Evolutionary conservation across 257 asterid species (phyloP), one percentile per base, ranked within the genome.

Genomic region (Penstemon davidsonii): DNA sequence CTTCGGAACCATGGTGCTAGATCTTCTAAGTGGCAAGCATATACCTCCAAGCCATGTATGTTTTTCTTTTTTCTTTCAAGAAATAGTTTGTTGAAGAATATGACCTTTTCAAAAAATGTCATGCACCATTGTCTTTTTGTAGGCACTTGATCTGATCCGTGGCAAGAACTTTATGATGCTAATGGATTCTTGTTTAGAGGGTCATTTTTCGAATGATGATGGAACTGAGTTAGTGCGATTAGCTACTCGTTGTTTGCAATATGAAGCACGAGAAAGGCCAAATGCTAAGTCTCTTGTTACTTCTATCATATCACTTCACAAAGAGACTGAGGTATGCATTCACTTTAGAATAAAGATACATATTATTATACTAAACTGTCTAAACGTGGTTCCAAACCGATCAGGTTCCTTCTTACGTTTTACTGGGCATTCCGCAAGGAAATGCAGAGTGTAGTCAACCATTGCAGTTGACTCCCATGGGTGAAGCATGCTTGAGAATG

Each of bases 221-320:
- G 91, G 96, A 33, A 88, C 96, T 39, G 96, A 90, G 74, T 79
- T 93, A 81, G 96, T 93, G 6, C 78, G 96, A 46, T 67, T 93
- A 76, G 97, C 99, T 69, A 85, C 96, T 43, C 90, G 96, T 69
- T 93, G 99, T 86, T 78, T 93, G 86, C 96, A 93, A 66, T 90
- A 87, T 49, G 99, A 93, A 76, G 92, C 95, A 12, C 92, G 92
- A 18, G 97, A 90, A 69, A 83, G 99, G 74, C 99, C 99, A 52
- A 91, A 84, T n/a, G 73, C 91, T 12, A 88, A 85, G 84, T 75
- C 86, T 3, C 78, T 93, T 50, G 92, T 83, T 46, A 49, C 92
- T 73, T 78, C 91, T 56, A 85, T 88, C 71, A 64, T 79, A 72
- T 78, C 96, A 64, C 91, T 90, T 12, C 96, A 88, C 86, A 91